Evolutionary conservation across 805 yeast genomes (phyloP).

Genomic region (Hyphopichia homilentoma): DNA sequence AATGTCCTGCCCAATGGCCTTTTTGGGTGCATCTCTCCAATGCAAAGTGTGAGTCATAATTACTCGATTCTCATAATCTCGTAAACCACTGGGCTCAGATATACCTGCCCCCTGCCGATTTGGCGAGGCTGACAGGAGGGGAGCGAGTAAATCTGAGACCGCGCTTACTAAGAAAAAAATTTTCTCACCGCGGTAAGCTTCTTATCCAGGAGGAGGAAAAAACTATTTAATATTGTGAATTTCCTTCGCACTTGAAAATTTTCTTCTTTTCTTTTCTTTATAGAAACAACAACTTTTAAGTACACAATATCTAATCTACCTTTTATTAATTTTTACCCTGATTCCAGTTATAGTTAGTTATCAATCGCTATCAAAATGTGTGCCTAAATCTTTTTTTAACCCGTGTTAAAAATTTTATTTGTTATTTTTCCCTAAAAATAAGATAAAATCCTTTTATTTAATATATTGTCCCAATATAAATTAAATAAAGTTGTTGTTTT

Average conservation of each 20-base stretch:
- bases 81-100: too few relatives aligned
- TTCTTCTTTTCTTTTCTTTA: slow-evolving; percentile 6
- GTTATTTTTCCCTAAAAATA: slow-evolving; percentile 5
- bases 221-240: slow-evolving; percentile 1
- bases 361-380: slow-evolving; percentile 22
- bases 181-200: background rate
- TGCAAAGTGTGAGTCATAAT: too few relatives aligned
- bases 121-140: too few relatives aligned
- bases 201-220: too few relatives aligned
- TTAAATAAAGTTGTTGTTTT: slow-evolving; percentile 23
- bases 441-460: slow-evolving; percentile 10
- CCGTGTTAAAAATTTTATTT: slow-evolving; percentile 7
- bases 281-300: slow-evolving; percentile 8
- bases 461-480: slow-evolving; percentile 13
- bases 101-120: too few relatives aligned
- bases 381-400: slow-evolving; percentile 24
- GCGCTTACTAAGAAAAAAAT: too few relatives aligned
- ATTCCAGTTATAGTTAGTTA: slow-evolving; percentile 1
- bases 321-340: slow-evolving; percentile 1
- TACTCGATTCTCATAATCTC: too few relatives aligned
- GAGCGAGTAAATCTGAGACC: too few relatives aligned
- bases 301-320: slow-evolving; percentile 4
- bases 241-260: slow-evolving; percentile 1
- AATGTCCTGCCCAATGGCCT: too few relatives aligned
- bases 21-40: too few relatives aligned